Evolutionary conservation across 208 protist genomes (phyloP).

Genomic region (Leishmania aethiopica): DNA sequence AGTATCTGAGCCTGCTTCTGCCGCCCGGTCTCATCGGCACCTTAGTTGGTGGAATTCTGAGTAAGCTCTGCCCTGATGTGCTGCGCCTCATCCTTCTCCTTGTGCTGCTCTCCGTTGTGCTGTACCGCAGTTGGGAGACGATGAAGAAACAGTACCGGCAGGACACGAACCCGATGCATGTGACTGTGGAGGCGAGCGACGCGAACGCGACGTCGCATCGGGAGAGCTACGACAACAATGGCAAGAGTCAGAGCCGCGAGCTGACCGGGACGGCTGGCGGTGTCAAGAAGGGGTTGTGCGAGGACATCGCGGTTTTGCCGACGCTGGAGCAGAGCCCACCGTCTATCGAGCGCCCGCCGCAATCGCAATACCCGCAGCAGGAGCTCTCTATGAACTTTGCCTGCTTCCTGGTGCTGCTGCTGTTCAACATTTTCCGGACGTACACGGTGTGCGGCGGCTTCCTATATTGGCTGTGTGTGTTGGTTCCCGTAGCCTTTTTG

Average conservation of each 20-base stretch:
- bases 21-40: constrained; percentile 79
- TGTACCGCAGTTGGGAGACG: constrained; percentile 67
- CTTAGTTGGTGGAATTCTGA: constrained; percentile 69
- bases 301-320: neutral
- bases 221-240: constrained; percentile 16
- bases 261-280: constrained; percentile 19
- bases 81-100: constrained; percentile 81
- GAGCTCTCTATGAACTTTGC: constrained; percentile 55
- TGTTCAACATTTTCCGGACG: constrained; percentile 66
- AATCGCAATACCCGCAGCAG: constrained; percentile 61
- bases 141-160: constrained; percentile 58
- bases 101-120: constrained; percentile 57
- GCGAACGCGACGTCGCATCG: neutral
- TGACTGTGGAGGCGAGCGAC: constrained; percentile 28
- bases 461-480: constrained; percentile 53
- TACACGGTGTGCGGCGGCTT: constrained; percentile 43
- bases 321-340: constrained; percentile 3
- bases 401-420: constrained; percentile 64
- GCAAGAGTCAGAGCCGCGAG: constrained; percentile 4
- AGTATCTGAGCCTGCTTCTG: constrained; percentile 78
- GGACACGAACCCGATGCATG: constrained; percentile 26
- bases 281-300: neutral
- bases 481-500: constrained; percentile 44
- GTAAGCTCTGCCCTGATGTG: constrained; percentile 77
- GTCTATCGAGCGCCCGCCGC: constrained; percentile 9